phyloP scores from a whole-genome alignment of 192 early-diverging fungal genomes.

The Backusella circina region DNA sequence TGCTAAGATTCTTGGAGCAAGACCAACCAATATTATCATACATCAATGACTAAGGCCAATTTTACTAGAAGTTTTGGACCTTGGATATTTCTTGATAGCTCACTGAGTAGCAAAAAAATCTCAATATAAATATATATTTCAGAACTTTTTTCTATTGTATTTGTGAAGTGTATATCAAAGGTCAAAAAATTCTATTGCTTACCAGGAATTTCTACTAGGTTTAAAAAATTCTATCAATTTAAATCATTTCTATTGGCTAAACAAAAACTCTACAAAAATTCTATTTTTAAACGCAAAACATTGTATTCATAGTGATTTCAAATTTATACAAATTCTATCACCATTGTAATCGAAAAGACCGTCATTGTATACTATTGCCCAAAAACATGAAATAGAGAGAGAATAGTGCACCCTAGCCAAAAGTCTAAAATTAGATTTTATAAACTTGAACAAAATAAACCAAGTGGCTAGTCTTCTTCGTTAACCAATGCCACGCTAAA shows the following conservation, averaged over 20 bases:
- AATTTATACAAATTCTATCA: too few relatives aligned
- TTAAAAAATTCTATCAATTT: constrained; percentile 1
- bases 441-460: background rate
- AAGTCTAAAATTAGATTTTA: too few relatives aligned
- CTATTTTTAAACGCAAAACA: constrained; percentile 4
- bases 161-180: background rate
- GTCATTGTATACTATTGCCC: too few relatives aligned
- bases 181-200: background rate
- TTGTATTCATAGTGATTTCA: background rate
- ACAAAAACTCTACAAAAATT: background rate
- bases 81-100: too few relatives aligned
- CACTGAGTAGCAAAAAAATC: background rate
- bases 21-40: too few relatives aligned
- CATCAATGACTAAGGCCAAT: too few relatives aligned
- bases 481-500: background rate
- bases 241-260: background rate
- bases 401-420: too few relatives aligned
- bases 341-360: too few relatives aligned
- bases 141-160: background rate
- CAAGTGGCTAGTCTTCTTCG: background rate
- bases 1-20: too few relatives aligned
- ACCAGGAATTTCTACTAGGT: background rate
- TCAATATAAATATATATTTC: background rate
- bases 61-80: too few relatives aligned
- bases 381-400: too few relatives aligned